Evolutionary conservation across 495 filamentous ascomycete genomes (phyloP).

Genomic region (Hypoxylon subgilvum): DNA sequence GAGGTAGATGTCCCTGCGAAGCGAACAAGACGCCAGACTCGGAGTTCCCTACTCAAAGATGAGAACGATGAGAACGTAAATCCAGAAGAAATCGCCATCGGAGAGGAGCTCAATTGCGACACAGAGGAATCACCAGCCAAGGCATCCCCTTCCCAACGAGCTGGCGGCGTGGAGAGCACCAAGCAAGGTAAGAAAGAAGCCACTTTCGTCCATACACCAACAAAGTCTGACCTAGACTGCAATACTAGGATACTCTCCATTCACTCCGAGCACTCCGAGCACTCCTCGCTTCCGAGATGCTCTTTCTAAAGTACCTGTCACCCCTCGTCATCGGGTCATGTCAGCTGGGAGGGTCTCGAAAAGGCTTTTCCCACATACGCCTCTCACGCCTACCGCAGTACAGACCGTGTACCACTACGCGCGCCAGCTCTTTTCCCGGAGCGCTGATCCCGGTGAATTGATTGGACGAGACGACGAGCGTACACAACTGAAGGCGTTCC

Average conservation of each 20-base stretch:
- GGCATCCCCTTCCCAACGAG: constrained; percentile 40
- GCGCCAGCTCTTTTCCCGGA: constrained; percentile 83
- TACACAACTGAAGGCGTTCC: constrained; percentile 70
- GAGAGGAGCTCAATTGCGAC: constrained; percentile 46
- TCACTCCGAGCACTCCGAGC: constrained; percentile 76
- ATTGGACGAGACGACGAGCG: constrained; percentile 85
- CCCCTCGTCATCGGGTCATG: constrained; percentile 57
- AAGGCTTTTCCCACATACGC: constrained; percentile 64
- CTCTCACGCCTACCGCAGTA: constrained; percentile 64
- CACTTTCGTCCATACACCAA: not conserved
- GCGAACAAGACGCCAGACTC: constrained; percentile 65
- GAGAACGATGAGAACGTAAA: constrained; percentile 64
- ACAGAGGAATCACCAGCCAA: constrained; percentile 28
- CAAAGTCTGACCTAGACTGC: constrained; percentile 11
- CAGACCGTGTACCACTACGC: constrained; percentile 84
- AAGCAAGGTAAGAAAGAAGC: constrained; percentile 38
- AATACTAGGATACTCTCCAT: constrained; percentile 51
- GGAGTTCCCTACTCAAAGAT: constrained; percentile 39
- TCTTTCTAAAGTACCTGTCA: constrained; percentile 51
- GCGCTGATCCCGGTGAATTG: constrained; percentile 73
- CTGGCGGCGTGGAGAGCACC: constrained; percentile 13
- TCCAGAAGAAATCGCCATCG: constrained; percentile 50
- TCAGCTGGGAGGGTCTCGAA: constrained; percentile 57
- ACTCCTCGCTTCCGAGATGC: constrained; percentile 65
- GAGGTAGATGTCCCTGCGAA: constrained; percentile 53